A percentile compares a stretch with the other conserved stretches of the same genome.
phyloP scores from a whole-genome alignment of 805 yeast species.

The Cyberlindnera nakhonratchasimensis region DNA sequence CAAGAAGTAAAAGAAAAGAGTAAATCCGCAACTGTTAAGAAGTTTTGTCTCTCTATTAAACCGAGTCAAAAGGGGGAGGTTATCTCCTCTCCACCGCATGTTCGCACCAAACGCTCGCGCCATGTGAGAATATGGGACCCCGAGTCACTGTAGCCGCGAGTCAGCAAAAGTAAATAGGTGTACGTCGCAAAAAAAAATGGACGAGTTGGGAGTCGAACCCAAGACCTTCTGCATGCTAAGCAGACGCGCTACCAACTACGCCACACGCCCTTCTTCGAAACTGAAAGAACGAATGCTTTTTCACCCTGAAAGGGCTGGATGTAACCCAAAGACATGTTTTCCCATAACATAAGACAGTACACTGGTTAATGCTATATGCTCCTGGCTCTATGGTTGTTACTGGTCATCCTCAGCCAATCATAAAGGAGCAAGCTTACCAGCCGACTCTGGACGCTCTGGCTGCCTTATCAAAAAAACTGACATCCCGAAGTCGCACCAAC shows the following conservation, averaged over 20 bases:
- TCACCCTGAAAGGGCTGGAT: not conserved
- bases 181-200: slow-evolving; percentile 47
- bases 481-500: too few species aligned
- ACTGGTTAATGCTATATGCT: too few species aligned
- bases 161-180: too few species aligned
- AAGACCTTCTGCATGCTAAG: slow-evolving; percentile 79
- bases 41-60: not conserved
- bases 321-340: not conserved
- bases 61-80: not conserved
- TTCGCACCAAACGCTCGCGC: not conserved
- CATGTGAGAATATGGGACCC: not conserved
- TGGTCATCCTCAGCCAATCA: too few species aligned
- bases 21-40: not conserved
- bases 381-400: too few species aligned
- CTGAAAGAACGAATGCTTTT: not conserved
- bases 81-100: not conserved
- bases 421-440: too few species aligned
- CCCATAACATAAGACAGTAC: too few species aligned
- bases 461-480: too few species aligned
- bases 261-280: slow-evolving; percentile 58
- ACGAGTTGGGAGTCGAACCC: slow-evolving; percentile 77
- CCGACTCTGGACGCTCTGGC: too few species aligned
- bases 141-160: slow-evolving; percentile 2
- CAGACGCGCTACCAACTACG: slow-evolving; percentile 82
- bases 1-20: not conserved